Evolutionary conservation across 768 basidiomycete species (phyloP), one percentile per base, ranked within the genome.

Genomic region (Cystoderma amianthinum): DNA sequence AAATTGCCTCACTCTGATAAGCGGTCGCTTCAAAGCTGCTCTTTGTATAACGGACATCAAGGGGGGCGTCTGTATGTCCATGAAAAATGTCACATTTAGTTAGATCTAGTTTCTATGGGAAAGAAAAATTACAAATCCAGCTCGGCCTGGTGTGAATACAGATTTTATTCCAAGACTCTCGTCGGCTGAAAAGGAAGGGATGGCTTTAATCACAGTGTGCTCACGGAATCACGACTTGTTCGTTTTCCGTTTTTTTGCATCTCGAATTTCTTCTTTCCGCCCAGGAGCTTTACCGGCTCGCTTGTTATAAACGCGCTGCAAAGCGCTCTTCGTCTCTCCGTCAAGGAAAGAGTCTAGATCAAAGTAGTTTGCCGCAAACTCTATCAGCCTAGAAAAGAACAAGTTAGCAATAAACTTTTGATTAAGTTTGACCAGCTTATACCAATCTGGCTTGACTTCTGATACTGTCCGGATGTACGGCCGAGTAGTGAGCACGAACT

Each of bases 391-490:
- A 19, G 17, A 36, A 36, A 28, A 41, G 10, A 19, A 41, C 36
- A 19, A 33, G 42, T 48, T 33, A 41, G 34, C 38, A 39, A 30
- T 30, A n/a, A 18, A 33, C 25, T 17, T 32, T 28, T 18, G 16
- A 28, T 20, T 35, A 45, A 16, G n/a, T 36, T 16, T 36, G 34
- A 41, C 30, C 10, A 16, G 15, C 11, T 42, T 48, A 28, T 55
- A 89, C 92, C 96, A 98, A 53, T 95, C 92, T 2, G 85, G 74
- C 54, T 75, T 70, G 42, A 95, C 75, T 41, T 92, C 90, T 0
- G 93, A 82, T 15, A 95, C 90, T 0, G 89, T 95, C 20, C 96
- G 81, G 55, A 99, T 93, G 55, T 85, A 98, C 45, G 76, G 82
- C 36, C 82, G 64, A 4, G 89, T 88, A 5, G 94, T 98, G 49